Base-by-base conservation (phyloP, 495 filamentous ascomycete genomes). In the Massariosphaeria phaeospora region DNA sequence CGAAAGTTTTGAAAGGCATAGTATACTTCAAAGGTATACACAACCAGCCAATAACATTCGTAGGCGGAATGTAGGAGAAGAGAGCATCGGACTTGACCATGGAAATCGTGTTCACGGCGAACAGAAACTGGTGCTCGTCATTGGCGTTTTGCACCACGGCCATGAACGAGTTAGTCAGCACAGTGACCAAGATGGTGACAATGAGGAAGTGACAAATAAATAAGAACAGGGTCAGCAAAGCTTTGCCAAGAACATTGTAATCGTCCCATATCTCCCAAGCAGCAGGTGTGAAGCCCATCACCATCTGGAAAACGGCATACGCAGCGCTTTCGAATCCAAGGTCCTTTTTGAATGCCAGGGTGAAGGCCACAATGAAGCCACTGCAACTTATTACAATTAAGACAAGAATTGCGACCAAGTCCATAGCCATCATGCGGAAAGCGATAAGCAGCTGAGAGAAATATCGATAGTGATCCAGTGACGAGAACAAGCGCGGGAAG, bases 21-120 rank as follows among this genome's bases (percentile, higher is more conserved):
- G 81, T 64, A 66, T 83, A 94, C 48, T 89, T 78, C 26, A 91
- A 69, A 3, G 91, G 91, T 48, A 87, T 84, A 15, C 93, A 71
- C 2, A 89, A 56, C 91, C 89, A 97, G 27, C 85, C 89, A 47
- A 96, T 73, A 30, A 95, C 83, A 63, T 96, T 96, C 12, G 84
- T 83, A 0, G 91, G 91, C 0, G 89, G 86, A 51, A 95, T 76
- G 62, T 96, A 96, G 12, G 88, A 91, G 72, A 96, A 96, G 0
- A 96, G 74, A 0, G 88, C 85, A 65, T 96, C 90, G 18, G 89
- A 94, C 65, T 97, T 96, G 45, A 96, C 91, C 86, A 96, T 88
- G 3, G 89, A 93, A 31, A 95, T 90, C 5, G 89, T 89, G 59
- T 95, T 95, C 67, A 96, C 85, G 5, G 91, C 88, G 66, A 96